phyloP scores from a whole-genome alignment of 139 green algal genomes.

The Microglena sp. region DNA sequence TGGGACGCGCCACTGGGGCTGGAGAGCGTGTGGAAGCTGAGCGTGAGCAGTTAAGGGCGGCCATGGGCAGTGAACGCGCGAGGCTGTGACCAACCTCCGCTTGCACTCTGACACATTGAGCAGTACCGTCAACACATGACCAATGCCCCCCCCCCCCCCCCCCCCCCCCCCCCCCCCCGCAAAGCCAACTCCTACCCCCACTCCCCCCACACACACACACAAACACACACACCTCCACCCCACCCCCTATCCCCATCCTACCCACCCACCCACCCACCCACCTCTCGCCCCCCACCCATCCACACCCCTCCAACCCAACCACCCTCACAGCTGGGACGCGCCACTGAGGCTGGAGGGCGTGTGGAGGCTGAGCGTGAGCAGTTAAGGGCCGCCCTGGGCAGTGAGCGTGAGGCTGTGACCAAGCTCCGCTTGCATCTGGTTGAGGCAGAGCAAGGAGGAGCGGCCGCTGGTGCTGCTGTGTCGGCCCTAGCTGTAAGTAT shows the following conservation, averaged over 20 bases:
- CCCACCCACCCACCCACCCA: no score
- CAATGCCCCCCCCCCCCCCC: no score
- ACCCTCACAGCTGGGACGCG: no score
- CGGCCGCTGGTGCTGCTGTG: background rate
- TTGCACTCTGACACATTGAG: no score
- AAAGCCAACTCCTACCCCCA: no score
- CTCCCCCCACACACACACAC: no score
- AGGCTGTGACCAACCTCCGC: conserved; percentile 11
- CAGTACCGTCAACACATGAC: no score
- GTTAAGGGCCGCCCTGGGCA: background rate
- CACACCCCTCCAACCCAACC: no score
- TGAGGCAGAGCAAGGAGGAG: conserved; percentile 6
- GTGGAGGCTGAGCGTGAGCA: background rate
- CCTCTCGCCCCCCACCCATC: no score
- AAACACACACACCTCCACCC: no score
- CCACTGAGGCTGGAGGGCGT: background rate
- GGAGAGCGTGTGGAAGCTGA: background rate
- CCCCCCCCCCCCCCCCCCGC: no score
- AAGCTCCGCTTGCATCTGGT: conserved; percentile 5
- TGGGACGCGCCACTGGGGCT: background rate
- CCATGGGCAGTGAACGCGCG: background rate
- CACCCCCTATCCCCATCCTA: no score
- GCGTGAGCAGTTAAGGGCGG: background rate
- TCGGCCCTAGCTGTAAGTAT: conserved; percentile 13
- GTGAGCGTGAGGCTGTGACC: conserved; percentile 14